Base-by-base conservation (phyloP, 148 eudicot species). In the Pouteria glomerata region DNA sequence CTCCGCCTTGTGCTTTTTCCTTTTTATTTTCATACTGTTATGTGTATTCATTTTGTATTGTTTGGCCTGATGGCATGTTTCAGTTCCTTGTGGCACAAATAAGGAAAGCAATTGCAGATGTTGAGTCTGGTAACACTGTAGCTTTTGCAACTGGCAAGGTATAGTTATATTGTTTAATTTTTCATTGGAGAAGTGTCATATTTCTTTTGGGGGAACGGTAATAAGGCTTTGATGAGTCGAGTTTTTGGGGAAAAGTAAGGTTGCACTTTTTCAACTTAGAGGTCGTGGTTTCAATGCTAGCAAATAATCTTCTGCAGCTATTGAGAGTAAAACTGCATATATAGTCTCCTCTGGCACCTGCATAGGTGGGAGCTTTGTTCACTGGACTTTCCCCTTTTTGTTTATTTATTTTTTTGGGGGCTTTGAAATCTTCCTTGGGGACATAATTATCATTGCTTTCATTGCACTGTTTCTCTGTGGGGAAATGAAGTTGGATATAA, bases 41-140 rank as follows among this genome's bases (percentile, higher is more conserved):
- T 27, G 35, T 65, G 19, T 63, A 45, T 53, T 69, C 18, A 59
- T 59, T 57, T 4, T 64, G 1, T 29, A 23, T 62, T 71, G 27
- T 29, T 55, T 64, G 24, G 11, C 26, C 45, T 37, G 39, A 29
- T 64, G 23, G 53, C 52, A 56, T 63, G 19, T 37, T 53, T 18
- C 73, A 84, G 87, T 84, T 78, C 79, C 80, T 84, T 50, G 87
- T 81, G 44, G 78, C 84, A 14, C 87, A 84, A 71, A 84, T 84
- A 72, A 77, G 30, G 51, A 84, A 74, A 81, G 87, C 85, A 74
- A 81, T 81, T 62, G 77, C 78, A 62, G 87, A 84, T 74, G 83
- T 69, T 60, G 79, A 76, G 27, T 82, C 82, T 68, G 87, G 87
- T 30, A 81, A 84, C 45, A 18, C 79, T 7, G 78, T 84, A 68